phyloP scores from a whole-genome alignment of 1,284 basidiomycete species.

The Meira miltonrushii region DNA sequence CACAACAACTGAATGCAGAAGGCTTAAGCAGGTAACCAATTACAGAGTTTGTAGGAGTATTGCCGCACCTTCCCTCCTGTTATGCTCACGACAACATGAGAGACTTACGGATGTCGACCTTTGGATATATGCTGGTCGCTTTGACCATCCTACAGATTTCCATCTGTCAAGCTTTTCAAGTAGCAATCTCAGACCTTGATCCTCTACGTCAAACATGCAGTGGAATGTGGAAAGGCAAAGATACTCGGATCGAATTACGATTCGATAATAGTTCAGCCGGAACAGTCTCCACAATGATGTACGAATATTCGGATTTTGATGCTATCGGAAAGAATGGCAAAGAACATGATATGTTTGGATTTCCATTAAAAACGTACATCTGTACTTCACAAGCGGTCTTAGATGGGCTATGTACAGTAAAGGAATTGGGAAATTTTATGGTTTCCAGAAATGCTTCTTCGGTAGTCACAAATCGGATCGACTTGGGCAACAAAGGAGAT shows the following conservation, averaged over 20 bases:
- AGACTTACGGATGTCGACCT: too few species aligned
- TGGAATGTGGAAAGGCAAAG: conserved; percentile 80
- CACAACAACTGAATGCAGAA: too few species aligned
- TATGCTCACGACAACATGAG: too few species aligned
- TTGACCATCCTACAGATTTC: too few species aligned
- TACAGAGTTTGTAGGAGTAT: too few species aligned
- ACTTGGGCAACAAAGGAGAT: conserved; percentile 25
- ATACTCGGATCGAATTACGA: conserved; percentile 80
- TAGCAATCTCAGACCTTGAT: conserved; percentile 59
- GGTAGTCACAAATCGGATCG: conserved; percentile 28
- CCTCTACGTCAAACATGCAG: conserved; percentile 74
- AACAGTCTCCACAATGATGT: conserved; percentile 88
- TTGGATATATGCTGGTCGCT: too few species aligned
- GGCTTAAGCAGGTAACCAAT: too few species aligned
- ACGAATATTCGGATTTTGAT: conserved; percentile 83
- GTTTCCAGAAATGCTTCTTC: conserved; percentile 25
- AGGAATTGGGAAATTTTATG: conserved; percentile 42
- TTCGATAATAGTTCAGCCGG: conserved; percentile 74
- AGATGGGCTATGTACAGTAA: conserved; percentile 27
- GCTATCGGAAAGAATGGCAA: conserved; percentile 66
- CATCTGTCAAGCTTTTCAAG: conserved; percentile 23
- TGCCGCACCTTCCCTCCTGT: too few species aligned
- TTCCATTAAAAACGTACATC: conserved; percentile 64
- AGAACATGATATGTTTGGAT: conserved; percentile 47
- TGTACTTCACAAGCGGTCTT: conserved; percentile 24